phyloP scores from a whole-genome alignment of 176 grass and related monocot species.

The Chloris gayana region DNA sequence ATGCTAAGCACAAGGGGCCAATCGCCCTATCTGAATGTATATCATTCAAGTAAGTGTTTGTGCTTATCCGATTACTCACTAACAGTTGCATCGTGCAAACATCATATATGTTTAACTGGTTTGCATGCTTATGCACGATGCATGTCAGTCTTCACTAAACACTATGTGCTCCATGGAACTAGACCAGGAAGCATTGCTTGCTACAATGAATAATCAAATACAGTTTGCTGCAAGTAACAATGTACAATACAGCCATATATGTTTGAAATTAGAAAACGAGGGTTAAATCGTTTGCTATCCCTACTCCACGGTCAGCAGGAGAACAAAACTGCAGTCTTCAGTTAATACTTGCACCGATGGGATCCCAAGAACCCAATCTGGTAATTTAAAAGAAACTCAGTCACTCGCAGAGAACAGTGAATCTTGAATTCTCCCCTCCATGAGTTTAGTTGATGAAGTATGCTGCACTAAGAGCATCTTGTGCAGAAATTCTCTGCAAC shows the following conservation, averaged over 20 bases:
- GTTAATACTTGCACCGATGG: constrained; percentile 46
- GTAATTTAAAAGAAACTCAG: constrained; percentile 20
- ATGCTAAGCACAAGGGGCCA: constrained; percentile 37
- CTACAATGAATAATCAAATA: constrained; percentile 25
- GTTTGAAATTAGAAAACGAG: constrained; percentile 30
- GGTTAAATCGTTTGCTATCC: constrained; percentile 15
- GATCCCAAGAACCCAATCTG: background rate
- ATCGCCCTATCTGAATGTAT: constrained; percentile 23
- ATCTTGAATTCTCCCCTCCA: constrained; percentile 6
- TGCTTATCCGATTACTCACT: constrained; percentile 7
- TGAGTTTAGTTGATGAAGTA: constrained; percentile 50
- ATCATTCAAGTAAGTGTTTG: constrained; percentile 15
- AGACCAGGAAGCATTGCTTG: constrained; percentile 33
- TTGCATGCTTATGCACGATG: constrained; percentile 1
- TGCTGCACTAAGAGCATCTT: constrained; percentile 62
- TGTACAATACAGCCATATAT: constrained; percentile 39
- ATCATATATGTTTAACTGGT: constrained; percentile 6
- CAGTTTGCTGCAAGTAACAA: constrained; percentile 21
- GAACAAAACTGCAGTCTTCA: constrained; percentile 42
- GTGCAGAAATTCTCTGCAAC: constrained; percentile 67
- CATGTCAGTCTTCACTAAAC: background rate
- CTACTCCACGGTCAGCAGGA: constrained; percentile 40
- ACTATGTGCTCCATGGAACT: background rate
- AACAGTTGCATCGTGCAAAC: background rate
- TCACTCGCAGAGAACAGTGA: constrained; percentile 26